These are phyloP conservation scores for Dimocarpus longan DNA, from an alignment of 345 rosid species.

Conservation along the genomic window DNA sequence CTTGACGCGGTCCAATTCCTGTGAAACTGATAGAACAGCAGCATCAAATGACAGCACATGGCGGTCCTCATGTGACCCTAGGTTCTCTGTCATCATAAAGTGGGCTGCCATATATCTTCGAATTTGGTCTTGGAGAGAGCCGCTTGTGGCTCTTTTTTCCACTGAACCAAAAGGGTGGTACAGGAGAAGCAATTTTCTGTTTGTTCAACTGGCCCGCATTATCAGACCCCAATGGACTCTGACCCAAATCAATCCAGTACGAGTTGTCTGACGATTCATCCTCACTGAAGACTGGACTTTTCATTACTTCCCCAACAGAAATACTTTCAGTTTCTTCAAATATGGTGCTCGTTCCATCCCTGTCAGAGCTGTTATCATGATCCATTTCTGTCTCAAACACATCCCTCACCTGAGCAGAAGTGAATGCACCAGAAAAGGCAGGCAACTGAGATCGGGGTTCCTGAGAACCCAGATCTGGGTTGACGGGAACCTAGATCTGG, in stretches of 20 bases:
- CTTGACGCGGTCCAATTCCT: too few species aligned
- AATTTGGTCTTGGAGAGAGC: slow-evolving; percentile 63
- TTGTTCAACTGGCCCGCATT: slow-evolving; percentile 52
- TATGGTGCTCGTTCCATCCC: slow-evolving; percentile 84
- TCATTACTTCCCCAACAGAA: slow-evolving; percentile 95
- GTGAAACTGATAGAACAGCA: too few species aligned
- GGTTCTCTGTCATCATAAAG: slow-evolving; percentile 63
- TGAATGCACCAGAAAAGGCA: slow-evolving; percentile 90
- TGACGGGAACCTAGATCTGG: too few species aligned
- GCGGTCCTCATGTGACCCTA: too few species aligned
- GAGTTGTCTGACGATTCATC: slow-evolving; percentile 92
- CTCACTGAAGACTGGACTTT: slow-evolving; percentile 96
- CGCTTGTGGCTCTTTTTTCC: slow-evolving; percentile 67
- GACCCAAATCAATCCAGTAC: slow-evolving; percentile 95
- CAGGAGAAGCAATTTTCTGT: slow-evolving; percentile 59
- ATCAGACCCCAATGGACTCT: slow-evolving; percentile 85
- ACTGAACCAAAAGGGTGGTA: slow-evolving; percentile 70
- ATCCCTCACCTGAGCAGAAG: slow-evolving; percentile 93
- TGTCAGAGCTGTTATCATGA: slow-evolving; percentile 78
- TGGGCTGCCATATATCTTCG: slow-evolving; percentile 70
- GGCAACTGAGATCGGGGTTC: slow-evolving; percentile 84
- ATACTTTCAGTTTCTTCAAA: slow-evolving; percentile 93
- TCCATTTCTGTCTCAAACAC: slow-evolving; percentile 89
- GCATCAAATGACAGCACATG: too few species aligned
- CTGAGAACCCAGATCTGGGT: too few species aligned